Conservation (phyloP, 306 rosid genomes). For the Vigna reflexopilosa region DNA sequence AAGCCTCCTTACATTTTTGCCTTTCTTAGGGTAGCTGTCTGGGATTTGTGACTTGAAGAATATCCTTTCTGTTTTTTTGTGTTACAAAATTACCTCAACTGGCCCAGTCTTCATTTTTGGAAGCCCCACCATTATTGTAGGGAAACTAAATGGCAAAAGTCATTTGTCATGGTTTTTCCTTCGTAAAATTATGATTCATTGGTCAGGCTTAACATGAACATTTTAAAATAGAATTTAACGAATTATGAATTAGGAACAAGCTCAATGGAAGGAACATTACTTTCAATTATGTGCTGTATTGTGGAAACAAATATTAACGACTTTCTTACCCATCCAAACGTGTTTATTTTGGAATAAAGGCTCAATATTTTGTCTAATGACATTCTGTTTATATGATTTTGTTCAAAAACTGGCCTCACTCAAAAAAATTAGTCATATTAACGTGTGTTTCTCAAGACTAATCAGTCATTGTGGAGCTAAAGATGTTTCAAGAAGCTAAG, state of each 20-base stretch:
- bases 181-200: neutral
- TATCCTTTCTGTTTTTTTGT: too few relatives aligned
- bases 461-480: neutral
- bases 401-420: neutral
- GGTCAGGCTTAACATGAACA: neutral
- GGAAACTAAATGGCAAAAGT: neutral
- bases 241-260: neutral
- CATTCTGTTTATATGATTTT: neutral
- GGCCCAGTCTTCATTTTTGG: too few relatives aligned
- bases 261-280: neutral
- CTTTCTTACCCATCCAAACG: neutral
- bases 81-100: too few relatives aligned
- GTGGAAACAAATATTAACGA: neutral
- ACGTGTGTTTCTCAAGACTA: neutral
- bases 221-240: neutral
- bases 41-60: too few relatives aligned
- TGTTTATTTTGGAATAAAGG: neutral
- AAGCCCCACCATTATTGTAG: neutral
- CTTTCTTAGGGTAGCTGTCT: too few relatives aligned
- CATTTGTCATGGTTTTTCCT: neutral
- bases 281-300: neutral
- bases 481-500: neutral
- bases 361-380: neutral
- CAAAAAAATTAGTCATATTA: neutral
- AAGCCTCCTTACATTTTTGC: too few relatives aligned